Percentiles rank a stretch among this genome's conserved stretches.
Evolutionary conservation across 2,329 filamentous ascomycete genomes (phyloP).

Genomic region (Rutstroemia sp.): DNA sequence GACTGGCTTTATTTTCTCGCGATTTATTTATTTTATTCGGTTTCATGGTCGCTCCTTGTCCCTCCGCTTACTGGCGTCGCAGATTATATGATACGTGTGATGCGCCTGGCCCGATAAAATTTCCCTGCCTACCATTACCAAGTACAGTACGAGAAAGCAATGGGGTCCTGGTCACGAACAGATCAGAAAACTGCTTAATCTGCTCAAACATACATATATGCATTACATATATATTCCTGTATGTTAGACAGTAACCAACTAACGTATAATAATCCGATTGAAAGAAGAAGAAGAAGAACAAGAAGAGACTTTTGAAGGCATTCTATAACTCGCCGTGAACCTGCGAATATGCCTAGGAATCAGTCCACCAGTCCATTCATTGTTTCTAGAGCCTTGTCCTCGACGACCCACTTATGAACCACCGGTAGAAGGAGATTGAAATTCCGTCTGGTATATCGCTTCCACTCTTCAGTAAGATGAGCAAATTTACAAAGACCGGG

Average conservation of each 20-base stretch:
- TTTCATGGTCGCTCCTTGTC: slow-evolving; percentile 24
- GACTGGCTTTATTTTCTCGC: slow-evolving; percentile 2
- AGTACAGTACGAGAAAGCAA: not conserved
- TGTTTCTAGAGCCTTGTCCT: slow-evolving; percentile 7
- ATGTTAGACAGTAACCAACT: not conserved
- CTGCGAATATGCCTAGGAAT: slow-evolving; percentile 13
- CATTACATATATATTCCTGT: not conserved
- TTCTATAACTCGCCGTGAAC: not conserved
- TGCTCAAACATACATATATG: not conserved
- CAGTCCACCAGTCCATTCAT: slow-evolving; percentile 1
- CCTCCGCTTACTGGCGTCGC: slow-evolving; percentile 20
- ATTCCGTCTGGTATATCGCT: not conserved
- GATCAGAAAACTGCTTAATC: not conserved
- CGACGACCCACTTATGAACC: slow-evolving; percentile 13
- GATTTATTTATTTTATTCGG: slow-evolving; percentile 17
- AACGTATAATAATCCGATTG: not conserved
- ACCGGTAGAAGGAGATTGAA: not conserved
- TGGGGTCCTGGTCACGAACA: not conserved
- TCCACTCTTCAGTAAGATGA: slow-evolving; percentile 18
- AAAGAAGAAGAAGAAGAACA: not conserved
- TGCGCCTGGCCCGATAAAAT: slow-evolving; percentile 20
- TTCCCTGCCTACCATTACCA: not conserved
- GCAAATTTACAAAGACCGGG: slow-evolving; percentile 19
- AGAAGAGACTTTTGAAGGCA: not conserved
- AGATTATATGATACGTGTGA: slow-evolving; percentile 28